Conservation (phyloP, 1,139 yeast species). For the Hansenula lynferdii region DNA sequence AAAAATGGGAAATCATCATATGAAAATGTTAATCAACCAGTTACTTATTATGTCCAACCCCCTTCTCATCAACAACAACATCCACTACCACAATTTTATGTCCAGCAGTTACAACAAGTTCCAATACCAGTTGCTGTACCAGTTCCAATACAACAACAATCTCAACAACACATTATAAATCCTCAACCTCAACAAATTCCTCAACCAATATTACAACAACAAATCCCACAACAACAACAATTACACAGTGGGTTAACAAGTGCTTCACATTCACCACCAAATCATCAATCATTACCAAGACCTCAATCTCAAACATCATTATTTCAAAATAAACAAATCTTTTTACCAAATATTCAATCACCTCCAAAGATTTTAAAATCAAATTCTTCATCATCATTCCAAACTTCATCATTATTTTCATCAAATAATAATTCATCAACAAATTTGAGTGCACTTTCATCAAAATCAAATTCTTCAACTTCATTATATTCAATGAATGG, state of each 20-base stretch:
- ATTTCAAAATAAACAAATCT: conserved; percentile 11
- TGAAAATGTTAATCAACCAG: conserved; percentile 17
- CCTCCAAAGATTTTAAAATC: conserved; percentile 24
- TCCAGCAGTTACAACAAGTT: conserved; percentile 1
- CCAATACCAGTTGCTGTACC: conserved; percentile 1
- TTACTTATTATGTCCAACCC: conserved; percentile 22
- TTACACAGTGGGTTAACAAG: too few species aligned
- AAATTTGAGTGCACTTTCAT: conserved; percentile 17
- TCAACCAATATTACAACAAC: conserved; percentile 3
- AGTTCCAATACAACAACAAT: conserved; percentile 6
- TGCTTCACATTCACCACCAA: conserved; percentile 2
- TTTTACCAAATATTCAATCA: conserved; percentile 21
- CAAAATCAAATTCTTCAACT: conserved; percentile 22
- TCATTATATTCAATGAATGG: conserved; percentile 17
- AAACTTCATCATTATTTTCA: conserved; percentile 20
- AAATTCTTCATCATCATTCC: conserved; percentile 18
- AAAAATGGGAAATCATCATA: conserved; percentile 37
- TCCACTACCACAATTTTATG: not conserved
- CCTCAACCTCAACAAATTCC: conserved; percentile 1
- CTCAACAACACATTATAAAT: conserved; percentile 2
- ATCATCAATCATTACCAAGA: too few species aligned
- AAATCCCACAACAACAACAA: conserved; percentile 2
- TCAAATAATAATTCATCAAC: conserved; percentile 19
- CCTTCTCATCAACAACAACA: conserved; percentile 3
- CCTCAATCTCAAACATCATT: conserved; percentile 5